phyloP scores from a whole-genome alignment of 2,329 filamentous ascomycete genomes.

The Botrytis byssoidea region DNA sequence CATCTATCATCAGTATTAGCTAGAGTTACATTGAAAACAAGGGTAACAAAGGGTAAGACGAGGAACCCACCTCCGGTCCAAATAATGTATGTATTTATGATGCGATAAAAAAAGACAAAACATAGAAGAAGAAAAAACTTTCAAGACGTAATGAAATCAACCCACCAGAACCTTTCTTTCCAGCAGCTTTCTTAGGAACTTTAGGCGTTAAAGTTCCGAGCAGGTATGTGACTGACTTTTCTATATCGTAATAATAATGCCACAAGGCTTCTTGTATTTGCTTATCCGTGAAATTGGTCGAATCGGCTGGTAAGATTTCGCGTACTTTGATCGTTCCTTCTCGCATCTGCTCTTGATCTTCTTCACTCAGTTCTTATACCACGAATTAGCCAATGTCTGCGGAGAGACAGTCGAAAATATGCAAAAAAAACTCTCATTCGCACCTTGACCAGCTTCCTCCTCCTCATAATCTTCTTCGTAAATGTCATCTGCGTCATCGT shows the following conservation, averaged over 20 bases:
- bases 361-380: conserved; percentile 37
- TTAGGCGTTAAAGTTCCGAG: conserved; percentile 51
- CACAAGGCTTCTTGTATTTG: conserved; percentile 89
- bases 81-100: conserved; percentile 3
- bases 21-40: not conserved
- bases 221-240: conserved; percentile 79
- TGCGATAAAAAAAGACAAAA: not conserved
- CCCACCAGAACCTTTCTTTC: conserved; percentile 41
- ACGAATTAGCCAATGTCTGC: conserved; percentile 14
- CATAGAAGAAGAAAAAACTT: not conserved
- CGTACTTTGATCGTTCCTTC: conserved; percentile 66
- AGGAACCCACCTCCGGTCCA: conserved; percentile 34
- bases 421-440: not conserved
- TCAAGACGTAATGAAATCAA: conserved; percentile 29
- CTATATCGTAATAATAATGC: conserved; percentile 94
- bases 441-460: conserved; percentile 41
- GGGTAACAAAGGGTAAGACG: conserved; percentile 16
- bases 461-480: conserved; percentile 43
- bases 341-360: conserved; percentile 55
- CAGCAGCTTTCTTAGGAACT: conserved; percentile 30
- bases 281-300: conserved; percentile 52
- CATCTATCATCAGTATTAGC: conserved; percentile 6
- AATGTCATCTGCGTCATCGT: conserved; percentile 47
- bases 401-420: not conserved
- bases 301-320: conserved; percentile 59